Evolutionary conservation across 352 stramenopile species (phyloP).

Genomic region (Globisporangium alternatum): DNA sequence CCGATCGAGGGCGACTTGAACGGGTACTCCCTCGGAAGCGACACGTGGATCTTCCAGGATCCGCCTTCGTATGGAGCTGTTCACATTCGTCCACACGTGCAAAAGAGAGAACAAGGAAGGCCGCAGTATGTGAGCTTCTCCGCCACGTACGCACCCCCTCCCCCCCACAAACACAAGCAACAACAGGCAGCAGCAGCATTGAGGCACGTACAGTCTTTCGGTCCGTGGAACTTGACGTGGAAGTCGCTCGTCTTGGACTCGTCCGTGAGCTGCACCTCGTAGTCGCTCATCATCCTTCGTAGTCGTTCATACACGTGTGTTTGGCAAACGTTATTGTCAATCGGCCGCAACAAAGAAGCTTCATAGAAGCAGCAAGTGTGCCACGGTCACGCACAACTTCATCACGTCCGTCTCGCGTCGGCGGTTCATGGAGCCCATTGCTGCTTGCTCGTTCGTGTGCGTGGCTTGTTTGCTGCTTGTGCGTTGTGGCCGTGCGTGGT

Average conservation of each 20-base stretch:
- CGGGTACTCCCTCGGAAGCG: conserved; percentile 90
- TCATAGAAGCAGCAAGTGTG: background rate
- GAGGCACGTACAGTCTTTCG: conserved; percentile 69
- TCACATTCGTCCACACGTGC: background rate
- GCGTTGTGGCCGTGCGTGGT: background rate
- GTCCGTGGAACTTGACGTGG: conserved; percentile 84
- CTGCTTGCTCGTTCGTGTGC: background rate
- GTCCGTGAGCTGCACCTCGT: conserved; percentile 81
- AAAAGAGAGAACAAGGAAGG: conserved; percentile 7
- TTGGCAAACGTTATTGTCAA: background rate
- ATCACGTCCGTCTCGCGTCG: conserved; percentile 88
- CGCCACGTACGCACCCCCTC: background rate
- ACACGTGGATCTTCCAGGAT: conserved; percentile 92
- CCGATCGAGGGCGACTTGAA: conserved; percentile 93
- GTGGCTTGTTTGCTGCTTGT: background rate
- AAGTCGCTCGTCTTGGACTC: conserved; percentile 82
- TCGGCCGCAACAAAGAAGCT: background rate
- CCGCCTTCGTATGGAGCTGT: conserved; percentile 90
- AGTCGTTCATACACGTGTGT: background rate
- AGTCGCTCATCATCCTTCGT: conserved; percentile 87
- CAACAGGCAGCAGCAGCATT: background rate
- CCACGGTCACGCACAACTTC: conserved; percentile 65
- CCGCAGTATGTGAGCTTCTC: background rate
- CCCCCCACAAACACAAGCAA: background rate
- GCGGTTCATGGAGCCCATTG: conserved; percentile 76